Conservation (phyloP, 495 filamentous ascomycete genomes). For the Penicillium pancosmium region DNA sequence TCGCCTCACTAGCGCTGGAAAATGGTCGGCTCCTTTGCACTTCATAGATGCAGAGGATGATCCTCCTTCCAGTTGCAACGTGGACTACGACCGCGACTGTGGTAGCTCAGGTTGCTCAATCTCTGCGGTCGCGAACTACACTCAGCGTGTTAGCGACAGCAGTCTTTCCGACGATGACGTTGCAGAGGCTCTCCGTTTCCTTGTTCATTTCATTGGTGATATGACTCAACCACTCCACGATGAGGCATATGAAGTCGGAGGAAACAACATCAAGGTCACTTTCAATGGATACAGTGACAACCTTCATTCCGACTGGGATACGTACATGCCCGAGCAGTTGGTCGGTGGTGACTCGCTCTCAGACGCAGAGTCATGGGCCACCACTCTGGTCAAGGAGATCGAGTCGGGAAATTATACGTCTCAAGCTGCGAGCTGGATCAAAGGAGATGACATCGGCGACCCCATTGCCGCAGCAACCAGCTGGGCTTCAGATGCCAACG, state of each 20-base stretch:
- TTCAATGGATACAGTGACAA: conserved; percentile 59
- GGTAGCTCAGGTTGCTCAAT: conserved; percentile 59
- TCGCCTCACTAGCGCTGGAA: conserved; percentile 54
- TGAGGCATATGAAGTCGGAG: conserved; percentile 58
- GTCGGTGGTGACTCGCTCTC: conserved; percentile 43
- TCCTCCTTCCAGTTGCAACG: conserved; percentile 58
- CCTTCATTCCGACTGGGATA: conserved; percentile 68
- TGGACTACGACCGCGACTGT: conserved; percentile 62
- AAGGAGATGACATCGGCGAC: conserved; percentile 44
- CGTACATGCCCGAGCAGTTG: conserved; percentile 59
- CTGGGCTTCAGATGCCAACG: conserved; percentile 63
- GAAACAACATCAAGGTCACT: conserved; percentile 60
- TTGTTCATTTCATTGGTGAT: conserved; percentile 64
- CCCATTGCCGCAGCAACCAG: conserved; percentile 39
- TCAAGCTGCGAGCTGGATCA: conserved; percentile 49
- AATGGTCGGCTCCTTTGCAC: conserved; percentile 57
- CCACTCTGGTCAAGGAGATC: conserved; percentile 42
- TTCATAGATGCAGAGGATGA: conserved; percentile 67
- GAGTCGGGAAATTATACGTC: conserved; percentile 50
- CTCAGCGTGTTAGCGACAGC: conserved; percentile 25
- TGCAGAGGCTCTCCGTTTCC: conserved; percentile 48
- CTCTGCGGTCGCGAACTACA: conserved; percentile 64
- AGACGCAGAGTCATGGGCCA: conserved; percentile 38
- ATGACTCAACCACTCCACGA: conserved; percentile 67
- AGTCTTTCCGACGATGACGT: conserved; percentile 19